Conservation (phyloP, 148 eudicot genomes). For the Camellia japonica region DNA sequence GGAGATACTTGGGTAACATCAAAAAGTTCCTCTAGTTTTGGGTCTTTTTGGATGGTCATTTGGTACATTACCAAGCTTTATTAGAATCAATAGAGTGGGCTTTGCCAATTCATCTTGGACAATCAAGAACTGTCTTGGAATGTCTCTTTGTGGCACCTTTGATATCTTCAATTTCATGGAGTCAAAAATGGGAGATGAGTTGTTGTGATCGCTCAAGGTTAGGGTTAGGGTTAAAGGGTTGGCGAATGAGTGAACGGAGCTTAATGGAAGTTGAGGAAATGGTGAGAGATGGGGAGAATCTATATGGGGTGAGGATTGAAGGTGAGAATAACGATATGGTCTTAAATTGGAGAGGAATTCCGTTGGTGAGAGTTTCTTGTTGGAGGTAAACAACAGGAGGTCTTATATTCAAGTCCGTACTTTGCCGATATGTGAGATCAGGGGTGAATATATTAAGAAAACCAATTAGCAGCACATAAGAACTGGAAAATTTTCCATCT, state of each 20-base stretch:
- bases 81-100: conserved; percentile 31
- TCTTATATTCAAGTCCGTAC: no score
- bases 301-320: conserved; percentile 22
- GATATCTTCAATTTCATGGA: conserved; percentile 18
- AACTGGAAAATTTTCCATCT: neutral
- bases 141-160: conserved; percentile 36
- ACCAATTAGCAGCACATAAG: neutral
- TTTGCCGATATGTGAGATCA: no score
- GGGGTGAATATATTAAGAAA: no score
- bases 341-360: conserved; percentile 30
- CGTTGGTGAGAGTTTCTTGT: conserved; percentile 27
- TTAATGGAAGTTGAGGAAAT: conserved; percentile 26
- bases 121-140: conserved; percentile 37
- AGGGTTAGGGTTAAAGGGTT: conserved; percentile 19
- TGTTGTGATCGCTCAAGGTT: neutral
- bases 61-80: conserved; percentile 24
- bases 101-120: conserved; percentile 30
- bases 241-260: conserved; percentile 10
- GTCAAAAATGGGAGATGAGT: conserved; percentile 23
- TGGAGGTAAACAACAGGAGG: no score
- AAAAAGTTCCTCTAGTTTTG: conserved; percentile 14
- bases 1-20: conserved; percentile 21
- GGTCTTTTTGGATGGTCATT: conserved; percentile 18
- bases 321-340: conserved; percentile 29
- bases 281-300: conserved; percentile 23